Evolutionary conservation across 257 asterid species (phyloP).

Genomic region (Ilex asprella): DNA sequence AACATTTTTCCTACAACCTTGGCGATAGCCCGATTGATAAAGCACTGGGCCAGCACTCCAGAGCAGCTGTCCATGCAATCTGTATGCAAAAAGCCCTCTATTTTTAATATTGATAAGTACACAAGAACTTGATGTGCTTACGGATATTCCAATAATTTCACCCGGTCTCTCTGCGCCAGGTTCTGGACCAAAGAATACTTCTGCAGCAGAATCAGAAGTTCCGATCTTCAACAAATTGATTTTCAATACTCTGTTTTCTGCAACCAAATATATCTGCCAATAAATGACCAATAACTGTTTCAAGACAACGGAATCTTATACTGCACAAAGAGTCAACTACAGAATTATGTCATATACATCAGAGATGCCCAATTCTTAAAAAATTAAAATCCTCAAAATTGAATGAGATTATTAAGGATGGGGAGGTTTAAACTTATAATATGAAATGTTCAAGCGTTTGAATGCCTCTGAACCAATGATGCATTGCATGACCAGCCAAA

Average conservation of each 20-base stretch:
- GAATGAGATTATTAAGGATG: too few relatives aligned
- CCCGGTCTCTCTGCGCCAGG: constrained; percentile 34
- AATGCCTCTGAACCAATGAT: too few relatives aligned
- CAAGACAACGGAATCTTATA: not conserved
- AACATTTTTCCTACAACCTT: constrained; percentile 65
- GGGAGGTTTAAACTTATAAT: too few relatives aligned
- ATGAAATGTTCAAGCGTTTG: too few relatives aligned
- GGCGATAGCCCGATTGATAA: constrained; percentile 76
- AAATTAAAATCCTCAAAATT: too few relatives aligned
- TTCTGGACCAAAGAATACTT: constrained; percentile 59
- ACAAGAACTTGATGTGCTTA: constrained; percentile 63
- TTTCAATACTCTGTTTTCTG: constrained; percentile 69
- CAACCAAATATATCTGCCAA: constrained; percentile 86
- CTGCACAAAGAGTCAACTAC: too few relatives aligned
- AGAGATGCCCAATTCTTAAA: too few relatives aligned
- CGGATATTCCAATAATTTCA: constrained; percentile 66
- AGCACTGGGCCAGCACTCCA: constrained; percentile 91
- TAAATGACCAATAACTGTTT: constrained; percentile 9
- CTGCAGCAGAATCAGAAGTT: constrained; percentile 43
- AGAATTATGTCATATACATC: too few relatives aligned
- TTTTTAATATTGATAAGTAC: constrained; percentile 51
- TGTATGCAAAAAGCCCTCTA: constrained; percentile 68
- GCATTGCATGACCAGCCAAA: too few relatives aligned
- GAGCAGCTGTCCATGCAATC: constrained; percentile 48
- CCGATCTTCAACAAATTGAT: constrained; percentile 41